Conservation (phyloP, 2,329 filamentous ascomycete species). For the Lachnellula suecica region DNA sequence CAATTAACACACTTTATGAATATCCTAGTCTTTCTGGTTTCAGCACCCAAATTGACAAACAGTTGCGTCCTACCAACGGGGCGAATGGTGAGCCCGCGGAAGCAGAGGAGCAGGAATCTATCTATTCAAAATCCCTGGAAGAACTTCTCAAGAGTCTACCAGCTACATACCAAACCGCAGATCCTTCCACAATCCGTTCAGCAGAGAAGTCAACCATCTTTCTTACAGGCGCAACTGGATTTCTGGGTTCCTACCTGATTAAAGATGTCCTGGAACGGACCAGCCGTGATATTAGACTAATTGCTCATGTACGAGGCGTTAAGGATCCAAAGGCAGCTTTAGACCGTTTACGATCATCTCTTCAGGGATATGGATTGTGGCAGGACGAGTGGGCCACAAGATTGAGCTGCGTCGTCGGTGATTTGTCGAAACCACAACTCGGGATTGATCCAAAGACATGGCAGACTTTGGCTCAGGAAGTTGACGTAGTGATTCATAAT, state of each 20-base stretch:
- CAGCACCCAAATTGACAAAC: constrained; percentile 50
- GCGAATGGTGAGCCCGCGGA: constrained; percentile 36
- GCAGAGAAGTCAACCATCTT: constrained; percentile 59
- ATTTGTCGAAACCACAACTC: constrained; percentile 70
- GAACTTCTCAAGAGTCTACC: constrained; percentile 37
- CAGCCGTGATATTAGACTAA: constrained; percentile 56
- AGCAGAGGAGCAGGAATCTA: constrained; percentile 47
- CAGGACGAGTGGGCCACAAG: constrained; percentile 57
- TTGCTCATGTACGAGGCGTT: constrained; percentile 74
- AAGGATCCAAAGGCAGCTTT: constrained; percentile 54
- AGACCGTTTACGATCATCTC: constrained; percentile 64
- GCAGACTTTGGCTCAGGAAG: constrained; percentile 60
- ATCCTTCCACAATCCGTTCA: constrained; percentile 24
- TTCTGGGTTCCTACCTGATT: constrained; percentile 80
- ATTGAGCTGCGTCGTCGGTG: constrained; percentile 67
- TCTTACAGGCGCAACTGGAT: constrained; percentile 87
- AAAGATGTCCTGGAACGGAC: constrained; percentile 68
- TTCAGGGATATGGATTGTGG: constrained; percentile 80
- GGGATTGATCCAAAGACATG: constrained; percentile 65
- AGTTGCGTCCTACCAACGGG: constrained; percentile 26
- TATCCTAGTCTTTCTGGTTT: constrained; percentile 58
- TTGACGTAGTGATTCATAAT: constrained; percentile 77
- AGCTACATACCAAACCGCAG: constrained; percentile 37
- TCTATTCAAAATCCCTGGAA: constrained; percentile 36
- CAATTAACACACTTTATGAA: constrained; percentile 70